Conservation (phyloP, 1,284 basidiomycete species). For the Irpex sp. region DNA sequence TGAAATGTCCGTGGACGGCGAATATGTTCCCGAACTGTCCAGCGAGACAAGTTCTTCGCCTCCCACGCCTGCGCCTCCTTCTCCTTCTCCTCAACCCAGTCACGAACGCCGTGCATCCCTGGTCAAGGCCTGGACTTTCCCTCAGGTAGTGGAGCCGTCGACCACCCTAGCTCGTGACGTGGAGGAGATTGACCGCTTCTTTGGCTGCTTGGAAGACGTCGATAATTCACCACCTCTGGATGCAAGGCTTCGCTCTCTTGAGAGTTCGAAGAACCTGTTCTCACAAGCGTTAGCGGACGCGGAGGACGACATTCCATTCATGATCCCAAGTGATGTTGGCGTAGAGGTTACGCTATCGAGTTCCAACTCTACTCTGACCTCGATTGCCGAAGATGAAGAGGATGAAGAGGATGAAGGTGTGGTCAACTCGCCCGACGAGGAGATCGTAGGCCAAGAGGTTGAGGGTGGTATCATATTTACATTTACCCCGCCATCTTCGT, state of each 20-base stretch:
- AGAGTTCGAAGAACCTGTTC: conserved; percentile 54
- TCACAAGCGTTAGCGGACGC: conserved; percentile 41
- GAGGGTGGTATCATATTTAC: conserved; percentile 66
- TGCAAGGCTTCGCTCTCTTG: conserved; percentile 30
- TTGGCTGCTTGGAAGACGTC: conserved; percentile 62
- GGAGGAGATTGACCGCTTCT: conserved; percentile 61
- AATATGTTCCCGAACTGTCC: conserved; percentile 16
- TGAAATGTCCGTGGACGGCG: conserved; percentile 12
- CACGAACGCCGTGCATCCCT: conserved; percentile 43
- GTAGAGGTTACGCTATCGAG: conserved; percentile 34
- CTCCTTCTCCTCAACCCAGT: conserved; percentile 23
- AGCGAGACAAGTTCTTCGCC: conserved; percentile 25
- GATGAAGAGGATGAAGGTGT: conserved; percentile 32
- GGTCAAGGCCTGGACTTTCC: conserved; percentile 69
- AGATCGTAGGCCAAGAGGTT: conserved; percentile 40
- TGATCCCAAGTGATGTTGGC: conserved; percentile 46
- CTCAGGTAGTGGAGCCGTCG: conserved; percentile 30
- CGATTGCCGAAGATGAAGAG: conserved; percentile 42
- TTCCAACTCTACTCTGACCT: conserved; percentile 23
- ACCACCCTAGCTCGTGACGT: conserved; percentile 22
- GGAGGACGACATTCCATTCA: conserved; percentile 42
- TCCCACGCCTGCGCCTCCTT: conserved; percentile 23
- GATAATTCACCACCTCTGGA: conserved; percentile 41
- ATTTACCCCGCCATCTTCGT: conserved; percentile 47
- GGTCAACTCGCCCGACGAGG: conserved; percentile 32